Evolutionary conservation across 2,329 filamentous ascomycete species (phyloP), one percentile per base, ranked within the genome.

Genomic region (Ceratocystis variospora): DNA sequence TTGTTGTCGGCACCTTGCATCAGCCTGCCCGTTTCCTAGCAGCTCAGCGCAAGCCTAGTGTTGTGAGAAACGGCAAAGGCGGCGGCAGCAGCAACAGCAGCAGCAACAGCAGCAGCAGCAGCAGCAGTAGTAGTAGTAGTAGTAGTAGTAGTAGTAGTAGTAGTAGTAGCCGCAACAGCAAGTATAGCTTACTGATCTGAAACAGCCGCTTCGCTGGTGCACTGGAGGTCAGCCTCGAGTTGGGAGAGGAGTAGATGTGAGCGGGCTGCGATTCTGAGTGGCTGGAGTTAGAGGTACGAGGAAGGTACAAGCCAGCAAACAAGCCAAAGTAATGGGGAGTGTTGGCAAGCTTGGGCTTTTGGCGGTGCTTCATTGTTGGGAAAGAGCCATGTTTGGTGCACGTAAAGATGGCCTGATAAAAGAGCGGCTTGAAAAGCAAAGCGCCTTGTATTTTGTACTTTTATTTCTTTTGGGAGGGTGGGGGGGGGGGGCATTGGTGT

Each of bases 1-100:
- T 22, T 53, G n/a, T 53, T 53, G 7, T 53, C 48, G 48, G 48
- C 48, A 53, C 48, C 48, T 53, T 53, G 48, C 48, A 53, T 53
- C 48, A 53, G 48, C n/a, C 48, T 53, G n/a, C 48, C 19, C 7
- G n/a, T 19, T n/a, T n/a, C 15, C n/a, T 10, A 53, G n/a, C n/a
- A 25, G 25, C 50, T 25, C n/a, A 55, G 19, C 22, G 19, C 12
- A 25, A 25, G 19, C 50, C 25, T 15, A 10, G 17, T 55, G 25
- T 12, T 25, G 50, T 22, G 12, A 31, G 19, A 55, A 55, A 55
- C 3, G 8, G 19, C 8, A 25, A 17, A 25, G 12, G 19, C 17
- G 5, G 50, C 46, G 22, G 22, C n/a, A 50, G 46, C 17, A 50
- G 22, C n/a, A 1, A 8, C 4, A 22, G 22, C 22, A 22, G 22